Conservation (phyloP, 306 rosid species). For the Medicago lupulina region DNA sequence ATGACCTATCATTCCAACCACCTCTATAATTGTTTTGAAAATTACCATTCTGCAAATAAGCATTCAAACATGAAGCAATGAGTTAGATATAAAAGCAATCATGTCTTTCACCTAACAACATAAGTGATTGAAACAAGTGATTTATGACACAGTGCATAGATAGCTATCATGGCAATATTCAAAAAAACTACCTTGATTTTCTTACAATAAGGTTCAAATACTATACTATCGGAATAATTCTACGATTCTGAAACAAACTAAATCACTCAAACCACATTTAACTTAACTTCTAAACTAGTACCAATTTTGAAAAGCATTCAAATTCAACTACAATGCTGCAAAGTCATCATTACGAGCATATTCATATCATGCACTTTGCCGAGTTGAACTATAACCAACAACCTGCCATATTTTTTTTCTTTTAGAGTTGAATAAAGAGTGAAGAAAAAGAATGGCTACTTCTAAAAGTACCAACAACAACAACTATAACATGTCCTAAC, state of each 20-base stretch:
- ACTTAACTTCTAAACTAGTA: not conserved
- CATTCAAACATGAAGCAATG: constrained; percentile 15
- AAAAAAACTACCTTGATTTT: not conserved
- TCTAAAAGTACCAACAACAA: no score
- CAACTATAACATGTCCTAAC: no score
- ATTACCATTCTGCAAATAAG: constrained; percentile 37
- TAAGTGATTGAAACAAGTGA: not conserved
- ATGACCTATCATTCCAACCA: not conserved
- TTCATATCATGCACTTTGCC: no score
- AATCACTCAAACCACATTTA: constrained; percentile 13
- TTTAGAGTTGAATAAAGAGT: no score
- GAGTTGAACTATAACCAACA: no score
- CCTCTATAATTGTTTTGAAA: constrained; percentile 4
- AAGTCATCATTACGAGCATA: constrained; percentile 10
- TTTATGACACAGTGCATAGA: not conserved
- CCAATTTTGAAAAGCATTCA: not conserved
- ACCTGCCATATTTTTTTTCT: no score
- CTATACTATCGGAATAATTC: not conserved
- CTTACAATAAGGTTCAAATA: constrained; percentile 20
- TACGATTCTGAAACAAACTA: not conserved
- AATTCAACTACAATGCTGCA: not conserved
- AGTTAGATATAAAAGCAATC: constrained; percentile 6
- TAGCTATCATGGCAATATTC: constrained; percentile 24
- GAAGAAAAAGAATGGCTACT: no score
- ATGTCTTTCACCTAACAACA: not conserved